phyloP scores from a whole-genome alignment of 805 yeast species.

The Danielozyma ontarioensis region DNA sequence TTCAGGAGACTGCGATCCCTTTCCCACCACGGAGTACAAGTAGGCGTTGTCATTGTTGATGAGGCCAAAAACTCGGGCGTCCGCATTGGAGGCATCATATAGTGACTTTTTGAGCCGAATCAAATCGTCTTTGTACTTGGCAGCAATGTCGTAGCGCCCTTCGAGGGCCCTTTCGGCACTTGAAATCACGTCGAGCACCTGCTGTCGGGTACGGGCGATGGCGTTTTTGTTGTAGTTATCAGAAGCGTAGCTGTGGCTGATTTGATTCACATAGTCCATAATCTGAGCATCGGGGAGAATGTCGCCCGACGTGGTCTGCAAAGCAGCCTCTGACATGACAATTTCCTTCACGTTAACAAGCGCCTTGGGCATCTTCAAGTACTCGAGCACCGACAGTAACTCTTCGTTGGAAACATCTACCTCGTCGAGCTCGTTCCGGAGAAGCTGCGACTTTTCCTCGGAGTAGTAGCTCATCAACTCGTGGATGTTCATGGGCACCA shows the following conservation, averaged over 20 bases:
- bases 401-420: slow-evolving; percentile 78
- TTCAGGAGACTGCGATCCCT: slow-evolving; percentile 39
- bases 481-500: slow-evolving; percentile 82
- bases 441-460: slow-evolving; percentile 76
- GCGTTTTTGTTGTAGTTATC: slow-evolving; percentile 29
- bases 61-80: slow-evolving; percentile 46
- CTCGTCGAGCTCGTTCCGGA: slow-evolving; percentile 69
- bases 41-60: slow-evolving; percentile 29
- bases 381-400: slow-evolving; percentile 72
- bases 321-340: too few relatives aligned
- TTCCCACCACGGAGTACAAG: slow-evolving; percentile 22
- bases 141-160: slow-evolving; percentile 3
- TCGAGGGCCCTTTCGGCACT: slow-evolving; percentile 24
- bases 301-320: too few relatives aligned
- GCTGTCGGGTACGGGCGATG: slow-evolving; percentile 27
- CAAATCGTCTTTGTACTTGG: slow-evolving; percentile 45
- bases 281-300: neutral
- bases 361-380: slow-evolving; percentile 67
- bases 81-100: slow-evolving; percentile 57
- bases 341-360: slow-evolving; percentile 48
- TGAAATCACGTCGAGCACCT: slow-evolving; percentile 30
- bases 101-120: slow-evolving; percentile 54
- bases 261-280: slow-evolving; percentile 15
- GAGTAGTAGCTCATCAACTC: slow-evolving; percentile 84
- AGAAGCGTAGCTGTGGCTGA: slow-evolving; percentile 20